Evolutionary conservation across 2,329 filamentous ascomycete genomes (phyloP).

Genomic region (Colletotrichum noveboracense): DNA sequence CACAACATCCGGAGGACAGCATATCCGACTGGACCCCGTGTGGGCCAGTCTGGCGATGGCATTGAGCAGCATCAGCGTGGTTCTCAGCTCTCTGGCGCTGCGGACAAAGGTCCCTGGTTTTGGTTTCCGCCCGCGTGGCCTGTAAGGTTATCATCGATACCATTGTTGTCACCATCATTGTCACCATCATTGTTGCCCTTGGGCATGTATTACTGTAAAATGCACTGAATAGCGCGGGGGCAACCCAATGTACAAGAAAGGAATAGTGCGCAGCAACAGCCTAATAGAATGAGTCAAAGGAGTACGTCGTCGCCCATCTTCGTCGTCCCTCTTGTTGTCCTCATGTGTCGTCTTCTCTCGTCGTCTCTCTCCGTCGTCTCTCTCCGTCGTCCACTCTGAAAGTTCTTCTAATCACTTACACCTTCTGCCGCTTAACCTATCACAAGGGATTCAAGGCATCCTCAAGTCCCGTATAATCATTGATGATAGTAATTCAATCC

Average conservation of each 20-base stretch:
- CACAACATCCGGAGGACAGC: constrained; percentile 48
- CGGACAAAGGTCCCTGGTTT: constrained; percentile 52
- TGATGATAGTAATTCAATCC: not conserved
- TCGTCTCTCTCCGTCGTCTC: not conserved
- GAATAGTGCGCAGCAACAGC: not conserved
- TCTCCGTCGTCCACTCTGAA: not conserved
- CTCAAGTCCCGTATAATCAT: not conserved
- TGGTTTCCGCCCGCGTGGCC: constrained; percentile 43
- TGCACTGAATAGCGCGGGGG: not conserved
- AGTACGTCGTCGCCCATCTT: too few relatives aligned
- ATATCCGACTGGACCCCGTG: constrained; percentile 73
- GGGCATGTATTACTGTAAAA: not conserved
- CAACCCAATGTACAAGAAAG: not conserved
- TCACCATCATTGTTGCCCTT: not conserved
- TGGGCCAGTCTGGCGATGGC: constrained; percentile 96
- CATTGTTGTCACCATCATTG: not conserved
- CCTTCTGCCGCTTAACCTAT: not conserved
- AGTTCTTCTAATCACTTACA: not conserved
- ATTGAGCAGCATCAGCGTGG: constrained; percentile 86
- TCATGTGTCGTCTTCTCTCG: too few relatives aligned
- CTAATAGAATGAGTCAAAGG: not conserved
- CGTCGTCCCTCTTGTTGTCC: too few relatives aligned
- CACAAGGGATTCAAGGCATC: not conserved
- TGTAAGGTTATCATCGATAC: not conserved
- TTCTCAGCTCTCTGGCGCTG: constrained; percentile 79